phyloP scores from a whole-genome alignment of 345 rosid genomes.

The Sapria himalayana region DNA sequence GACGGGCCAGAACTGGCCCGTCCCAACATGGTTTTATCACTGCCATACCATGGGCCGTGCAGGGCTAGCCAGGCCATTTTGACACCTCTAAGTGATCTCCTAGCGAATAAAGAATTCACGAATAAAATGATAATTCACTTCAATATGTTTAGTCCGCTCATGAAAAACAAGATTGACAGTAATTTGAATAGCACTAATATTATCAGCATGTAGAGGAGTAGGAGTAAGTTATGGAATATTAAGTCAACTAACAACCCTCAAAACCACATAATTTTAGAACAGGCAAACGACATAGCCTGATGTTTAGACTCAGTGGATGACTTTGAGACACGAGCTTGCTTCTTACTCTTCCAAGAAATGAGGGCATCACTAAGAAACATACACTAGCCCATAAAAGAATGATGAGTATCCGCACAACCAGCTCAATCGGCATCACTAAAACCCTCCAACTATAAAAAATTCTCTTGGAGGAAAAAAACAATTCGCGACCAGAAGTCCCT shows the following conservation, averaged over 20 bases:
- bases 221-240: neutral
- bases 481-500: neutral
- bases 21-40: too few relatives aligned
- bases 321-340: too few relatives aligned
- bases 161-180: too few relatives aligned
- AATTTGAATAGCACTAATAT: too few relatives aligned
- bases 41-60: too few relatives aligned
- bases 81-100: too few relatives aligned
- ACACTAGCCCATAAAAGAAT: neutral
- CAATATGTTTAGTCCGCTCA: too few relatives aligned
- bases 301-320: too few relatives aligned
- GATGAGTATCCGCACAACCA: slow-evolving; percentile 1
- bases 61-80: too few relatives aligned
- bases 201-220: slow-evolving; percentile 4
- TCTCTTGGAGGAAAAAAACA: neutral
- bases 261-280: neutral
- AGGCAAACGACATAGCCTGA: slow-evolving; percentile 1
- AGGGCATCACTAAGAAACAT: neutral
- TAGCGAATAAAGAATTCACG: too few relatives aligned
- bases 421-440: neutral
- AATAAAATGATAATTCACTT: too few relatives aligned
- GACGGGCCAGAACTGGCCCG: too few relatives aligned
- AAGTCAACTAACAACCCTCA: slow-evolving; percentile 1
- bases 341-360: neutral
- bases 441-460: neutral